phyloP scores from a whole-genome alignment of 331 rosid species.

The Malus hybrid region DNA sequence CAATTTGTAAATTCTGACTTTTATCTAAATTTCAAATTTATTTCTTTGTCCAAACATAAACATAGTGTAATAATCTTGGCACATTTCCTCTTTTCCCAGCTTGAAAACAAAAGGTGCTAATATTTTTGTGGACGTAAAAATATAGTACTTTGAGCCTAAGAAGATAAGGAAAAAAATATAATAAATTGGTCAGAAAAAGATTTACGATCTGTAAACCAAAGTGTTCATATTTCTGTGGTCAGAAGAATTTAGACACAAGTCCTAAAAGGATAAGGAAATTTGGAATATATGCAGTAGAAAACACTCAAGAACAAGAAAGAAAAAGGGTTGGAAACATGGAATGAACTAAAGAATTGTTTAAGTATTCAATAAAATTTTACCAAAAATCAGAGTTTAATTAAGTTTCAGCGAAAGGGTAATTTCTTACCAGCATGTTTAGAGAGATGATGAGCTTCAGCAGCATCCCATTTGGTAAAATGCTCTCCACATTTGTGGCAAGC shows the following conservation, averaged over 20 bases:
- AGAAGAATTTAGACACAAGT: background rate
- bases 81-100: background rate
- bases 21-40: too few relatives aligned
- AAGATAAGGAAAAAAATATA: background rate
- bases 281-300: background rate
- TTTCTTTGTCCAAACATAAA: too few relatives aligned
- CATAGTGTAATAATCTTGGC: background rate
- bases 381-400: constrained; percentile 3
- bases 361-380: background rate
- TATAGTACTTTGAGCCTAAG: background rate
- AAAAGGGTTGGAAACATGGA: background rate
- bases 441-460: constrained; percentile 93
- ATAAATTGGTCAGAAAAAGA: too few relatives aligned
- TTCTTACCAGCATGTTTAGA: constrained; percentile 92
- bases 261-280: constrained; percentile 7
- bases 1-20: too few relatives aligned
- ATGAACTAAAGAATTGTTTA: background rate
- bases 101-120: background rate
- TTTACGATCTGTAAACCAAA: background rate
- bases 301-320: background rate
- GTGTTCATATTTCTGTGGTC: constrained; percentile 14
- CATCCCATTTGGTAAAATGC: constrained; percentile 87
- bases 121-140: constrained; percentile 14
- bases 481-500: constrained; percentile 98
- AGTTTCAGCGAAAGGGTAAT: background rate